These are phyloP conservation scores for Skeletonema marinoi DNA, from an alignment of 108 stramenopile species.

Conservation along the genomic window DNA sequence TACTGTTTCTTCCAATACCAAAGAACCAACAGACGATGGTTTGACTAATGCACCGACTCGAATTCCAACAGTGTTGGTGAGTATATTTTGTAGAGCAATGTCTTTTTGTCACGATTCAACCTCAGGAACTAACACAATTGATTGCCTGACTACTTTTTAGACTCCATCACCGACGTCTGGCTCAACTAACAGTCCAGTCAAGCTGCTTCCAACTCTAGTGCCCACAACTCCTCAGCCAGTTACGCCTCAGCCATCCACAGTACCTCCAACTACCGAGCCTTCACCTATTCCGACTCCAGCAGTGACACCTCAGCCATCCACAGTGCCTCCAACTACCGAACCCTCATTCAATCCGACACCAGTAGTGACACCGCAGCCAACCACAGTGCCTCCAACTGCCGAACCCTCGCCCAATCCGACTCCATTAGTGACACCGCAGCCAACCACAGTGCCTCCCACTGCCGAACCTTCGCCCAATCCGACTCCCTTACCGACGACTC, in stretches of 20 bases:
- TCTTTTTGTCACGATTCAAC: background rate
- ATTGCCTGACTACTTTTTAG: background rate
- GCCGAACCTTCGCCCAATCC: background rate
- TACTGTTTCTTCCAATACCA: background rate
- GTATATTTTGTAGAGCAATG: background rate
- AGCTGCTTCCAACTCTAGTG: background rate
- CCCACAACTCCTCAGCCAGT: background rate
- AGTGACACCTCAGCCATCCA: no score
- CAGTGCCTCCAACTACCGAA: no score
- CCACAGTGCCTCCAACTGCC: background rate
- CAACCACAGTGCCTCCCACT: background rate
- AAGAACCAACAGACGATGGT: background rate
- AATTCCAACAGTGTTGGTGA: background rate
- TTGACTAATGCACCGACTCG: background rate
- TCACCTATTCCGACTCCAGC: no score
- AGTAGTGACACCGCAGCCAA: background rate
- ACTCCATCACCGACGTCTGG: background rate
- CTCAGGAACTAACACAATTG: background rate
- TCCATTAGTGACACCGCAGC: background rate
- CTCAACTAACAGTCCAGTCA: background rate
- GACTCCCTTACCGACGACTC: background rate
- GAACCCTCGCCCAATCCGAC: background rate
- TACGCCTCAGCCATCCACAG: background rate
- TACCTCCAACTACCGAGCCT: background rate
- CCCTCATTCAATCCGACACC: no score